Base-by-base conservation (phyloP, 805 yeast genomes). In the Zygosaccharomyces lentus region DNA sequence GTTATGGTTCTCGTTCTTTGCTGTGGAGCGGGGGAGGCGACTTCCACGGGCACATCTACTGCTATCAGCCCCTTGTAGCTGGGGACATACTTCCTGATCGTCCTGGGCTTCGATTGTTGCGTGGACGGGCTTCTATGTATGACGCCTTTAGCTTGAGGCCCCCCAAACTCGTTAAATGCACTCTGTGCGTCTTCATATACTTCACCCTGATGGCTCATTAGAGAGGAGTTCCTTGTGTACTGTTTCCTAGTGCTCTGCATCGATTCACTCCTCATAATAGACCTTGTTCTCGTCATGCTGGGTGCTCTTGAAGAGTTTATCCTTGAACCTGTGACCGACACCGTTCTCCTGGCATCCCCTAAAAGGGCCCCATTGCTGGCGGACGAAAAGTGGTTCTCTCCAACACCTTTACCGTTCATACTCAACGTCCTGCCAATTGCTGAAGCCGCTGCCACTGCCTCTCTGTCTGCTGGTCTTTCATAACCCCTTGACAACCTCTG, bases 41-140 rank as follows among this genome's bases (percentile, higher is more conserved):
- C 55, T 17, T 59, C 63, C 9, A 73, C 74, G 0, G 88, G 86
- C 3, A 84, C 89, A 54, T 84, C 90, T 4, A 84, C 70, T 8
- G 82, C 72, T 41, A 81, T 76, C 45, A 84, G 71, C 10, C 93
- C 93, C 54, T 78, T 73, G 3, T 86, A 81, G 1, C 88, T 82
- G 2, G 93, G 91, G 37, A 84, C 73, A 66, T 84, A 84, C 51
- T 78, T 82, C 53, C 81, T 82, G 8, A 83, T 75, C 67, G 76
- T 82, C 45, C 69, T 75, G 42, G 51, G 55, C 39, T 43, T 46
- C 36, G 51, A 57, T 51, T 34, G 51, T 51, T 34, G 51, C 32
- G 31, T 56, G 51, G 36, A 58, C 51, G 16, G 59, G 49, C 35
- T 53, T 48, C 63, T 42, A 53, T 61, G 48, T 53, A 62, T 25